Base-by-base conservation (phyloP, 2,329 filamentous ascomycete species). In the Epichloe hybrida region DNA sequence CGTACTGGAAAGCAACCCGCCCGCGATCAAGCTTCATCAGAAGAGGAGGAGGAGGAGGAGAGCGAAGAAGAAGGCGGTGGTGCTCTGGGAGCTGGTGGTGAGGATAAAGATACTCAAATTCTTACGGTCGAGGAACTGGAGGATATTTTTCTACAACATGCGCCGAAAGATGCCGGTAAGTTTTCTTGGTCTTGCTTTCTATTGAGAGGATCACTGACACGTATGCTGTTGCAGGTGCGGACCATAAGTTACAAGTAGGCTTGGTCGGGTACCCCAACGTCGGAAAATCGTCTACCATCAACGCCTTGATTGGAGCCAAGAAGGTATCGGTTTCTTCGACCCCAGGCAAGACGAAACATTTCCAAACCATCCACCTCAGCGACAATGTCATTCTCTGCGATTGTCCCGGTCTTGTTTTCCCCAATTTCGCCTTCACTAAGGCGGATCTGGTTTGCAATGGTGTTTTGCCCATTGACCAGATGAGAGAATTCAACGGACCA, bases 221-320 rank as follows among this genome's bases (percentile, higher is more conserved):
- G 58, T n/a, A 51, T 15, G 5, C 20, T 11, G n/a, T 15, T 34
- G 49, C 57, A 75, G 74, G 68, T 4, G 59, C 71, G 8, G 72
- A 73, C 44, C 69, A 69, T 55, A 96, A 94, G 67, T 84, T 90
- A 4, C 83, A 88, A 56, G 93, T 98, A 58, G 93, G 93, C 59
- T 75, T 98, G 20, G 93, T 98, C 38, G 93, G 93, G 53, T 98
- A 98, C 69, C 93, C 93, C 62, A 98, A 98, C 71, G 93, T 98
- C 56, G 93, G 93, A 70, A 98, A 98, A 72, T 98, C 94, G 1
- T 96, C 90, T 46, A 98, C 93, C 15, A 98, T 98, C 76, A 98
- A 98, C 72, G 91, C 93, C 41, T 79, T 98, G n/a, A 90, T 97
- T 52, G 94, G 94, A 48, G 84, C 93, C 50, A 98, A 97, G 73